Evolutionary conservation across 169 alveolate genomes (phyloP).

Genomic region (Plasmodium malariae): DNA sequence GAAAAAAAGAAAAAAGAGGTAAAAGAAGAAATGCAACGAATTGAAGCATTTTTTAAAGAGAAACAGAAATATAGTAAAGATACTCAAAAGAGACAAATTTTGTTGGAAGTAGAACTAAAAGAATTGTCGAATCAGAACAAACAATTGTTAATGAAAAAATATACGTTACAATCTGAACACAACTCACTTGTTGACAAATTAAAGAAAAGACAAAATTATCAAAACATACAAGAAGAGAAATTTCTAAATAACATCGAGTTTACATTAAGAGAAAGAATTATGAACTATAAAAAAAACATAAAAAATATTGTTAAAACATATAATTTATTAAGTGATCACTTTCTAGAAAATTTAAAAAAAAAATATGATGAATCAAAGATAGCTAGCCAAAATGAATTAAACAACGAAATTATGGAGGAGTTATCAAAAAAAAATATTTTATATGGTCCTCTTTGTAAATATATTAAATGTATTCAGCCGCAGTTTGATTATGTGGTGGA

Average conservation of each 20-base stretch:
- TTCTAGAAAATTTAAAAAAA: conserved; percentile 8
- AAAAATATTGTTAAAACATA: conserved; percentile 47
- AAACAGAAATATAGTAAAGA: not conserved
- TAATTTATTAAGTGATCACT: conserved; percentile 8
- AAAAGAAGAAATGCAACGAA: conserved; percentile 24
- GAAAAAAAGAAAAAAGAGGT: conserved; percentile 33
- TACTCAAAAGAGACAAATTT: not conserved
- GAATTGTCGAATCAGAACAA: conserved; percentile 19
- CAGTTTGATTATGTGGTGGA: conserved; percentile 79
- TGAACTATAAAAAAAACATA: conserved; percentile 71
- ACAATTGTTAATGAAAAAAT: conserved; percentile 37
- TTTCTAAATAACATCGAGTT: conserved; percentile 65
- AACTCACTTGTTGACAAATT: conserved; percentile 23
- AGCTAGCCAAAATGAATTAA: conserved; percentile 33
- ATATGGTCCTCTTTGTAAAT: conserved; percentile 74
- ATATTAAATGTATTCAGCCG: conserved; percentile 76
- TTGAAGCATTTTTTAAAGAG: conserved; percentile 16
- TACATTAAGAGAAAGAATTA: conserved; percentile 75
- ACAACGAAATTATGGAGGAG: conserved; percentile 28
- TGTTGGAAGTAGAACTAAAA: conserved; percentile 13
- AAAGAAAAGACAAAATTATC: conserved; percentile 51
- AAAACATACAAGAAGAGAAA: conserved; percentile 79
- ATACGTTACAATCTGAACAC: conserved; percentile 35
- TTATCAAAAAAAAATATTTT: conserved; percentile 36
- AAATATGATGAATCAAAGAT: conserved; percentile 38